Conservation (phyloP, 768 basidiomycete genomes). For the Dioszegia aurantiaca region DNA sequence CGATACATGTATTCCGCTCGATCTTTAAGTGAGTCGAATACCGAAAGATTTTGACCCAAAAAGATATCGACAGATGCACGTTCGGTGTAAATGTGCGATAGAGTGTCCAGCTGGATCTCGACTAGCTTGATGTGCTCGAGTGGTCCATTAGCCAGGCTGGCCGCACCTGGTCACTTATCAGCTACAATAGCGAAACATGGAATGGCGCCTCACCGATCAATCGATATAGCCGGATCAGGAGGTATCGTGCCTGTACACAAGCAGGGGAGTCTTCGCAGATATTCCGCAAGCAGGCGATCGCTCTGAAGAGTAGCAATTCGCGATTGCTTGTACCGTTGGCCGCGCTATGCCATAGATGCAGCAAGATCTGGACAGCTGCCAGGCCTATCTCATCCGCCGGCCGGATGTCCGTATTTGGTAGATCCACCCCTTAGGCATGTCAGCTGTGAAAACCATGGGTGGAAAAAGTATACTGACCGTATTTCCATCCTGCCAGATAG, state of each 20-base stretch:
- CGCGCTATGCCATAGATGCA: background rate
- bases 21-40: slow-evolving; percentile 16
- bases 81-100: slow-evolving; percentile 32
- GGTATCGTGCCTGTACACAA: slow-evolving; percentile 28
- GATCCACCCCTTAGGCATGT: slow-evolving; percentile 21
- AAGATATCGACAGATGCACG: slow-evolving; percentile 24
- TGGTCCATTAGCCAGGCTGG: background rate
- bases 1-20: slow-evolving; percentile 29
- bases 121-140: slow-evolving; percentile 18
- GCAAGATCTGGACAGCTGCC: slow-evolving; percentile 2
- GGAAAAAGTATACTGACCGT: too few relatives aligned
- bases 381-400: slow-evolving; percentile 34
- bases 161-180: slow-evolving; percentile 19
- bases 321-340: background rate
- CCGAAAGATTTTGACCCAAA: slow-evolving; percentile 12
- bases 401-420: slow-evolving; percentile 37
- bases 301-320: slow-evolving; percentile 21
- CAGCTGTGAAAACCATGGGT: background rate
- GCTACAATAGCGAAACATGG: background rate
- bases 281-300: slow-evolving; percentile 27
- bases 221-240: slow-evolving; percentile 40
- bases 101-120: slow-evolving; percentile 41
- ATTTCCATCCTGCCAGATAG: slow-evolving; percentile 28
- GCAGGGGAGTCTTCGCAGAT: slow-evolving; percentile 30
- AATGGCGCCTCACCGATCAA: slow-evolving; percentile 32